phyloP scores from a whole-genome alignment of 306 rosid species.

The Corylus heterophylla region DNA sequence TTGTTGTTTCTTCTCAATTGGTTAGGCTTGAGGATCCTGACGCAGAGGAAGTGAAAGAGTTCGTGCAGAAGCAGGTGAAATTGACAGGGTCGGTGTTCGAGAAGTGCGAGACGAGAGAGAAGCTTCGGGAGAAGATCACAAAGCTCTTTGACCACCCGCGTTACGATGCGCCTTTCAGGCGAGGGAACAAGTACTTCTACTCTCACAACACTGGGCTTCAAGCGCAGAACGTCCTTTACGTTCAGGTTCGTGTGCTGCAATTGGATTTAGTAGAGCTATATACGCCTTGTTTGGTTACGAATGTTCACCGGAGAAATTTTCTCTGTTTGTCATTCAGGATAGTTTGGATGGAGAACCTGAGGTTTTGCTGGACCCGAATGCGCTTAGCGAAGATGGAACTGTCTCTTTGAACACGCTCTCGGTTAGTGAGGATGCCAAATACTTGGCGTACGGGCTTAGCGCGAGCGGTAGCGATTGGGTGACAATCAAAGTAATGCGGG shows the following conservation, averaged over 20 bases:
- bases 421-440: slow-evolving; percentile 66
- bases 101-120: slow-evolving; percentile 50
- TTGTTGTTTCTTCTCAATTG: not conserved
- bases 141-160: slow-evolving; percentile 88
- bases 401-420: slow-evolving; percentile 55
- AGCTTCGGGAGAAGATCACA: slow-evolving; percentile 59
- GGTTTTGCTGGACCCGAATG: slow-evolving; percentile 84
- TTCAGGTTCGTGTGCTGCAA: slow-evolving; percentile 61
- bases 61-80: slow-evolving; percentile 66
- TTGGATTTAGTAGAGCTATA: slow-evolving; percentile 1
- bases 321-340: slow-evolving; percentile 40
- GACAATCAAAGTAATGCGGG: slow-evolving; percentile 58
- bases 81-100: slow-evolving; percentile 68
- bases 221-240: slow-evolving; percentile 67
- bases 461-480: slow-evolving; percentile 95
- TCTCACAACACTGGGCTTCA: slow-evolving; percentile 90
- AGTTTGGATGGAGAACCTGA: slow-evolving; percentile 61
- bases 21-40: slow-evolving; percentile 93
- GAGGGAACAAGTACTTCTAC: slow-evolving; percentile 66
- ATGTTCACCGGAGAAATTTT: slow-evolving; percentile 6
- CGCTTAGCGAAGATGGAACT: slow-evolving; percentile 77
- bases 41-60: slow-evolving; percentile 76
- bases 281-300: not conserved
- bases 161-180: slow-evolving; percentile 59
- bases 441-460: slow-evolving; percentile 84